Evolutionary conservation across 1,139 yeast genomes (phyloP).

Genomic region (Kodamaea plutei): DNA sequence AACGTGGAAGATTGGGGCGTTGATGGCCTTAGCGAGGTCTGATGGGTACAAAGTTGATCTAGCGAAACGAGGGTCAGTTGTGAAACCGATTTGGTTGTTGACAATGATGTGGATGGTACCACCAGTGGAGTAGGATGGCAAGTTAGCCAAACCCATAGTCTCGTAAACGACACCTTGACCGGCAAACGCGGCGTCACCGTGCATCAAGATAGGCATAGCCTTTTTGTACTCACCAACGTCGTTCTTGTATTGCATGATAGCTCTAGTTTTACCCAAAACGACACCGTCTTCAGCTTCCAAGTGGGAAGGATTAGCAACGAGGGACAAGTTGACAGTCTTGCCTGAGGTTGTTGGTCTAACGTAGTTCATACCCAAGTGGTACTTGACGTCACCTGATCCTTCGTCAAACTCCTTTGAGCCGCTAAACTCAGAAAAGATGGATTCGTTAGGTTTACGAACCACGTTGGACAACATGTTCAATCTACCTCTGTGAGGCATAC

Average conservation of each 20-base stretch:
- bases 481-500: constrained; percentile 99
- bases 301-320: constrained; percentile 98
- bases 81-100: constrained; percentile 98
- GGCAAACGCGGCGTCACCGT: constrained; percentile 99
- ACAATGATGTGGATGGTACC: constrained; percentile 96
- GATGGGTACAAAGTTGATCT: constrained; percentile 98
- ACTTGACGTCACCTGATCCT: constrained; percentile 98
- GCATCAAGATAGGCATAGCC: constrained; percentile 89
- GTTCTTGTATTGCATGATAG: constrained; percentile 86
- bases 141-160: constrained; percentile 89
- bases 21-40: constrained; percentile 92
- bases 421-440: constrained; percentile 91
- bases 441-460: constrained; percentile 97
- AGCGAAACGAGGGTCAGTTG: constrained; percentile 96
- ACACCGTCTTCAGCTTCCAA: constrained; percentile 99
- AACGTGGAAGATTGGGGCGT: constrained; percentile 98
- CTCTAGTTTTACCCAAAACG: constrained; percentile 96
- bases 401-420: constrained; percentile 83
- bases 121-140: constrained; percentile 97
- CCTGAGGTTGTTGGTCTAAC: constrained; percentile 99
- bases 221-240: constrained; percentile 79
- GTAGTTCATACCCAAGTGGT: constrained; percentile 99
- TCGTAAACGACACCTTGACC: constrained; percentile 99
- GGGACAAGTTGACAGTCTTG: constrained; percentile 87
- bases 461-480: constrained; percentile 95